A percentile compares a stretch with the other conserved stretches of the same genome.
Evolutionary conservation across 1,139 yeast genomes (phyloP).

Genomic region (Taphrina deformans): DNA sequence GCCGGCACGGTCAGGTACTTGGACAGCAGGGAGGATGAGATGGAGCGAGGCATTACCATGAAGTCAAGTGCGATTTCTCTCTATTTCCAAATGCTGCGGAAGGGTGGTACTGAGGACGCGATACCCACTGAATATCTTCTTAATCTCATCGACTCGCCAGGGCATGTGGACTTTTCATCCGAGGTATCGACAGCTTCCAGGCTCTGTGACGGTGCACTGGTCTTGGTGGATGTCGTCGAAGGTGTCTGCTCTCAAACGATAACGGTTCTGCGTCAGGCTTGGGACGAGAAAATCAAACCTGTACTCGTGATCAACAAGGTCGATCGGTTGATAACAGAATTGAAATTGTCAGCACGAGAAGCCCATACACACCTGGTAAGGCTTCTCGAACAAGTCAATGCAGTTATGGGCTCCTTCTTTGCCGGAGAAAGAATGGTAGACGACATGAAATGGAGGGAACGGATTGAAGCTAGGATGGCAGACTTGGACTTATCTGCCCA

Average conservation of each 20-base stretch:
- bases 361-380: slow-evolving; percentile 78
- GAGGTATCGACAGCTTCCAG: slow-evolving; percentile 96
- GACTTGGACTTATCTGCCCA: slow-evolving; percentile 35
- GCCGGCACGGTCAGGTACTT: slow-evolving; percentile 93
- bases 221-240: slow-evolving; percentile 93
- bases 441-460: slow-evolving; percentile 68
- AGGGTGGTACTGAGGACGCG: not conserved
- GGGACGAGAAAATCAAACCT: slow-evolving; percentile 90
- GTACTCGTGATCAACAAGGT: slow-evolving; percentile 88
- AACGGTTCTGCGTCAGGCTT: slow-evolving; percentile 89
- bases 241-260: slow-evolving; percentile 88
- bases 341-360: slow-evolving; percentile 78
- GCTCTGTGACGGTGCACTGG: slow-evolving; percentile 94
- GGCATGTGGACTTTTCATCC: slow-evolving; percentile 94
- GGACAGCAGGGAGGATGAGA: slow-evolving; percentile 91
- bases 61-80: slow-evolving; percentile 81
- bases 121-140: slow-evolving; percentile 63
- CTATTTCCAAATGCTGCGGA: slow-evolving; percentile 53
- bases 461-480: slow-evolving; percentile 38
- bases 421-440: slow-evolving; percentile 96
- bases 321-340: slow-evolving; percentile 79
- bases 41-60: slow-evolving; percentile 91
- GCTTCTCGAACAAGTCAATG: slow-evolving; percentile 88
- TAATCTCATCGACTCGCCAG: slow-evolving; percentile 95
- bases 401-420: slow-evolving; percentile 88